Base-by-base conservation (phyloP, 1,284 basidiomycete genomes). In the Athelia psychrophila region DNA sequence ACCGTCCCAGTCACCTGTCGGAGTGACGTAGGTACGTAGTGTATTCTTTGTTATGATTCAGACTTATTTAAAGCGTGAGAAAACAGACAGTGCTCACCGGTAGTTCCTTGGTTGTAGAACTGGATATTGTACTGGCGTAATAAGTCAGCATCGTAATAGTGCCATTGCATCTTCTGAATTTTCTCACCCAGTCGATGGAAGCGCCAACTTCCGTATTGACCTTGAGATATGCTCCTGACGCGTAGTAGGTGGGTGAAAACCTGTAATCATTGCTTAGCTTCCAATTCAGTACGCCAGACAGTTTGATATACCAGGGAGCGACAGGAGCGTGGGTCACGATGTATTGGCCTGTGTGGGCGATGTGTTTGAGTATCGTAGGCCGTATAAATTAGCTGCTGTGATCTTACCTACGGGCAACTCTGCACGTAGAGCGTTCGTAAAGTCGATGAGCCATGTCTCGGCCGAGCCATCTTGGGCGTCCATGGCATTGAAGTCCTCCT, bases 371-470 rank as follows among this genome's bases (percentile, higher is more conserved):
- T 13, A 30, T 6, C 13, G 27, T 6, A 30, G 13, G 5, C 5
- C 27, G 13, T 13, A 13, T 6, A 30, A 5, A 30, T 5, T 5
- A 30, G 27, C 13, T 6, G 5, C 13, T 30, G 13, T 30, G 13
- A 6, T 30, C 27, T 30, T 30, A 42, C 38, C 38, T 42, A 18
- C n/a, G n/a, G 38, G 38, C n/a, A 77, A 69, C 47, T 69, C 63
- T 1, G 57, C 52, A 12, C 75, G 70, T 18, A 77, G 66, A 56
- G 73, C 70, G 24, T 64, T 67, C 2, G 76, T 78, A 58, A 77
- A 77, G 33, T 59, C 70, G 24, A 70, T 70, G n/a, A 76, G 60
- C 75, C 75, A 77, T 10, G 65, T 62, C 73, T 75, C 38, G 9
- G 74, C 72, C 23, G 55, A 65, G 44, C 73, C 52, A 60, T 60